These are phyloP conservation scores for Flagelloscypha sp. DNA, from an alignment of 768 basidiomycete genomes.

Conservation along the genomic window DNA sequence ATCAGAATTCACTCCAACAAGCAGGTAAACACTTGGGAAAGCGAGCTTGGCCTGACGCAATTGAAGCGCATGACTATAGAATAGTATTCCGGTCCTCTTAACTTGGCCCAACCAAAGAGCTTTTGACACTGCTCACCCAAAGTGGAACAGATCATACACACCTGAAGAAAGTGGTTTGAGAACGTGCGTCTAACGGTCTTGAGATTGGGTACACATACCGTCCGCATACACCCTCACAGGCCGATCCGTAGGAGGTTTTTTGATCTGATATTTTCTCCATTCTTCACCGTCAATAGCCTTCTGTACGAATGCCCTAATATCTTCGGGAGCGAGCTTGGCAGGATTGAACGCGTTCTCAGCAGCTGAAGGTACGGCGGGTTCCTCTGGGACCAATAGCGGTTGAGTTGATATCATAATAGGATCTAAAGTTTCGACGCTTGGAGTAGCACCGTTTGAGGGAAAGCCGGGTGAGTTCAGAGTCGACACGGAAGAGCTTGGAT, in stretches of 20 bases:
- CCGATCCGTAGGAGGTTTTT: constrained; percentile 69
- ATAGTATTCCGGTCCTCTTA: too few relatives aligned
- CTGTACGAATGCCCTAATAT: constrained; percentile 71
- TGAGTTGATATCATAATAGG: too few relatives aligned
- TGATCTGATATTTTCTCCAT: constrained; percentile 71
- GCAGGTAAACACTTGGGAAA: constrained; percentile 82
- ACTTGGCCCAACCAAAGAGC: too few relatives aligned
- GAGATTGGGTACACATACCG: constrained; percentile 39
- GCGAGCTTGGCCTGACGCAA: constrained; percentile 93
- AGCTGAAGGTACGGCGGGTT: constrained; percentile 33
- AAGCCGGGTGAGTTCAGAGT: constrained; percentile 40
- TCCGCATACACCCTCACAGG: constrained; percentile 92
- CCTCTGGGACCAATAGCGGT: constrained; percentile 24
- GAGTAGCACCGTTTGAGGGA: constrained; percentile 1
- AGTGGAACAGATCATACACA: constrained; percentile 97
- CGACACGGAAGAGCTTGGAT: constrained; percentile 41
- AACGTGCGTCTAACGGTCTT: constrained; percentile 6
- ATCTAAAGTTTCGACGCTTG: constrained; percentile 1
- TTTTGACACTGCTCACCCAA: constrained; percentile 71
- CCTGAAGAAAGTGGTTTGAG: constrained; percentile 37
- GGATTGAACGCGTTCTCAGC: constrained; percentile 46
- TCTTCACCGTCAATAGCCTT: constrained; percentile 67
- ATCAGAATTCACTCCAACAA: constrained; percentile 92
- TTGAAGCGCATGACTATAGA: constrained; percentile 80
- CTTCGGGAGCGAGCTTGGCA: constrained; percentile 58